Evolutionary conservation across 331 rosid genomes (phyloP).

Genomic region (Pyracantha coccinea): DNA sequence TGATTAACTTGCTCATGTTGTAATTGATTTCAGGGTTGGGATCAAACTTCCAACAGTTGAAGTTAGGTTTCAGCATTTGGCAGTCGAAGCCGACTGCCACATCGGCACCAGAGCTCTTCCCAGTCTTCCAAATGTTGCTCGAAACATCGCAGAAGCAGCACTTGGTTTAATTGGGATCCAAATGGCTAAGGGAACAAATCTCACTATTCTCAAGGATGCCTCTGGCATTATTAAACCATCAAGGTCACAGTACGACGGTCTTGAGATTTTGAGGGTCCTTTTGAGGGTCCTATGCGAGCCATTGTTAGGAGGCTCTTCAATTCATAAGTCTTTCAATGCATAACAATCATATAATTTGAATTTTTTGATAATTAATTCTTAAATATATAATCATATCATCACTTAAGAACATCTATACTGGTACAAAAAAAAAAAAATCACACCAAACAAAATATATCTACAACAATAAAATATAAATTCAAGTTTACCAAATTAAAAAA

Average conservation of each 20-base stretch:
- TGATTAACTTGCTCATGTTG: background rate
- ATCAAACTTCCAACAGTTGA: conserved; percentile 76
- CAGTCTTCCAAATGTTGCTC: conserved; percentile 50
- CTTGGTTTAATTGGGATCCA: conserved; percentile 46
- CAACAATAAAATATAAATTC: no score
- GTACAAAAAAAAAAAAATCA: no score
- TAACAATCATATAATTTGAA: no score
- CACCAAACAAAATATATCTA: no score
- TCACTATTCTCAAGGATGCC: conserved; percentile 75
- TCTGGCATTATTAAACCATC: conserved; percentile 84
- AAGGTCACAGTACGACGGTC: conserved; percentile 25
- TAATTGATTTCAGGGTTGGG: conserved; percentile 57
- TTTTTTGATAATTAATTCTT: no score
- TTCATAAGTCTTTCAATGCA: no score
- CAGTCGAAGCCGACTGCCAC: conserved; percentile 59
- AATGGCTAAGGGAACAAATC: conserved; percentile 54
- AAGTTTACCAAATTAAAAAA: no score
- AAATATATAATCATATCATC: no score
- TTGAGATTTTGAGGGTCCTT: no score
- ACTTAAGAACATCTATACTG: no score
- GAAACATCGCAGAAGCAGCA: conserved; percentile 48
- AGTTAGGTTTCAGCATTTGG: conserved; percentile 66
- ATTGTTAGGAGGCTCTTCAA: no score
- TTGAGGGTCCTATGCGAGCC: no score
- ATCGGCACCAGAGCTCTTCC: conserved; percentile 83